A percentile compares a stretch with the other conserved stretches of the same genome.
Evolutionary conservation across 2,329 filamentous ascomycete genomes (phyloP).

Genomic region (Pseudogymnoascus sp.): DNA sequence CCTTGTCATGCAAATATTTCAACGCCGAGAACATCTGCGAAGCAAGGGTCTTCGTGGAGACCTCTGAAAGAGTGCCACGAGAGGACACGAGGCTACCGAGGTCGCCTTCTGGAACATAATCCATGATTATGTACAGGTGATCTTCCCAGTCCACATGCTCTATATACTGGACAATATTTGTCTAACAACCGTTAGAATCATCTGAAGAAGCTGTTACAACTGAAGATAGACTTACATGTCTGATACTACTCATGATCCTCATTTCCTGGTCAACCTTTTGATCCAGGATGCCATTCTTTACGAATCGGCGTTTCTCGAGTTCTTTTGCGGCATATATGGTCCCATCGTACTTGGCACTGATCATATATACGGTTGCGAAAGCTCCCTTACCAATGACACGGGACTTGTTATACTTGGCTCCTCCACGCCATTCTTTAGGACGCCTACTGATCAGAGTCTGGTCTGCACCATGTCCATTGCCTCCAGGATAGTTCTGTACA

Average conservation of each 20-base stretch:
- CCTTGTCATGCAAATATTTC: constrained; percentile 75
- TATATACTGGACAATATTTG: constrained; percentile 85
- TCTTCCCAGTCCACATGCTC: constrained; percentile 78
- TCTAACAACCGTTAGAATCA: constrained; percentile 38
- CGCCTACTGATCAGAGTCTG: constrained; percentile 21
- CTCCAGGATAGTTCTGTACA: background rate
- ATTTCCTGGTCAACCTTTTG: constrained; percentile 95
- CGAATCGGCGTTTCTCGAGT: constrained; percentile 84
- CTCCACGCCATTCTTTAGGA: constrained; percentile 72
- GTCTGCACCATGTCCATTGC: background rate
- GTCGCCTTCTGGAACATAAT: constrained; percentile 77
- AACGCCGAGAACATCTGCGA: constrained; percentile 73
- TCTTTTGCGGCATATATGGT: constrained; percentile 86
- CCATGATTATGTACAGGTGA: constrained; percentile 94
- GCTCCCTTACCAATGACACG: constrained; percentile 83
- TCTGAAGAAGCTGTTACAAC: constrained; percentile 57
- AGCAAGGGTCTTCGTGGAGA: constrained; percentile 63
- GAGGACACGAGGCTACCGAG: constrained; percentile 65
- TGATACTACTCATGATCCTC: constrained; percentile 82
- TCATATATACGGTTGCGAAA: constrained; percentile 87
- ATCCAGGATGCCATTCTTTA: constrained; percentile 85
- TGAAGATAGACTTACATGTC: constrained; percentile 63
- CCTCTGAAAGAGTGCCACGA: constrained; percentile 57
- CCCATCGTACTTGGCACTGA: constrained; percentile 80
- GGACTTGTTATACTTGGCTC: constrained; percentile 74